Evolutionary conservation across 129 eudicot genomes (phyloP).

Genomic region (Escallonia herrerae): DNA sequence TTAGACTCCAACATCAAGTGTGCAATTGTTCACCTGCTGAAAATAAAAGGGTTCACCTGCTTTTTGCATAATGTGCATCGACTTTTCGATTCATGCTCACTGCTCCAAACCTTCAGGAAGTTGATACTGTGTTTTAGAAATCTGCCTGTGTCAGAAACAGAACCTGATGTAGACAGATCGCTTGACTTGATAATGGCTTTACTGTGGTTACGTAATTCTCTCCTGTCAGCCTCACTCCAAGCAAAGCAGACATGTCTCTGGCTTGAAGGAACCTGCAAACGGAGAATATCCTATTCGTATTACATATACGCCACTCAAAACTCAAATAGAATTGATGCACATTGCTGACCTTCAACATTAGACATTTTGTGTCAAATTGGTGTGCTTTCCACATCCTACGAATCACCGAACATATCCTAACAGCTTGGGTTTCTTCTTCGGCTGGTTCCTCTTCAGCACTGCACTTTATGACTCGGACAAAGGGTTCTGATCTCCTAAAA

Average conservation of each 20-base stretch:
- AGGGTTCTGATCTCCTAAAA: constrained; percentile 61
- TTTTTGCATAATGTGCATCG: constrained; percentile 62
- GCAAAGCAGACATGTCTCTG: constrained; percentile 53
- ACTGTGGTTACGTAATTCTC: constrained; percentile 34
- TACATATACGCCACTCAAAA: background rate
- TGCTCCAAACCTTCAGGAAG: constrained; percentile 84
- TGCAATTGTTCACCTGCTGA: too few relatives aligned
- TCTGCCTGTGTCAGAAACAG: constrained; percentile 48
- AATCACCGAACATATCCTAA: constrained; percentile 62
- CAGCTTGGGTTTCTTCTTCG: constrained; percentile 75
- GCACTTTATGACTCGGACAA: constrained; percentile 85
- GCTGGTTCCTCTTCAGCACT: constrained; percentile 46
- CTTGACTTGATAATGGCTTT: constrained; percentile 46
- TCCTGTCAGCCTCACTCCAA: constrained; percentile 55
- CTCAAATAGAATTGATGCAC: background rate
- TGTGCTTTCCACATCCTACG: constrained; percentile 82
- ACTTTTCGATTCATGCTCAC: constrained; percentile 61
- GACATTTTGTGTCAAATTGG: constrained; percentile 49
- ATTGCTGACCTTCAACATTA: constrained; percentile 44
- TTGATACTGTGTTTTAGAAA: constrained; percentile 55
- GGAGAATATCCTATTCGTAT: constrained; percentile 1
- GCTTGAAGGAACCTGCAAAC: constrained; percentile 76
- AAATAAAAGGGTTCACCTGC: constrained; percentile 29
- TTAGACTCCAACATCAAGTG: background rate
- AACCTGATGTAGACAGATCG: constrained; percentile 46